Base-by-base conservation (phyloP, 1,139 yeast species). In the Blastobotrys arbuscula region DNA sequence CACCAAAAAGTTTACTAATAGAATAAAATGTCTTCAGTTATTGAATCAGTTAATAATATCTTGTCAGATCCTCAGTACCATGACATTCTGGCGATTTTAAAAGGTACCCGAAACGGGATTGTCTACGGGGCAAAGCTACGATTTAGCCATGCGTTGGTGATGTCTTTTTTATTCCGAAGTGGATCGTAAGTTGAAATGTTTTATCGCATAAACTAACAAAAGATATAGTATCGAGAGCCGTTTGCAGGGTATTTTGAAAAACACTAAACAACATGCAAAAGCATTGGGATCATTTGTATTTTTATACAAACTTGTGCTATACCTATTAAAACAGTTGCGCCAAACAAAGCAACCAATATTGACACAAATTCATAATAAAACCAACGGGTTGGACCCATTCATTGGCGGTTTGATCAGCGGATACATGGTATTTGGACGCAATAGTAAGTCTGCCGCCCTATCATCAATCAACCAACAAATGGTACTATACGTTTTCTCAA, bases 111-210 rank as follows among this genome's bases (percentile, higher is more conserved):
- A 24, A 69, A 69, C 53, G 73, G 73, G 55, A 31, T 78, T 7
- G 81, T 83, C 13, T 85, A 84, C 58, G 95, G 95, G 2, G 86
- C 86, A 15, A 75, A 83, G 56, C 70, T 84, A 39, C 70, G 95
- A 50, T 84, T 85, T 62, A 77, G 84, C 45, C 95, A 85, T 66
- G 83, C 90, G 1, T 64, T 82, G 48, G 88, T 82, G 41, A 79
- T 84, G 67, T 81, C 77, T 53, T 67, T 77, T 46, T 72, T 76
- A 42, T 83, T 76, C 65, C 72, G 79, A 47, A 56, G 59, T 13
- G 73, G 72, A 19, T 55, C 68, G 59, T 64, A 51, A 48, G 60
- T 55, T 12, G 18, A 30, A 4, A 10, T 33, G n/a, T n/a, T n/a
- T 13, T 13, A 33, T 26, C 16, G 15, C 20, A 30, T 20, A 15